Evolutionary conservation across 345 rosid species (phyloP).

Genomic region (Brassica incana): DNA sequence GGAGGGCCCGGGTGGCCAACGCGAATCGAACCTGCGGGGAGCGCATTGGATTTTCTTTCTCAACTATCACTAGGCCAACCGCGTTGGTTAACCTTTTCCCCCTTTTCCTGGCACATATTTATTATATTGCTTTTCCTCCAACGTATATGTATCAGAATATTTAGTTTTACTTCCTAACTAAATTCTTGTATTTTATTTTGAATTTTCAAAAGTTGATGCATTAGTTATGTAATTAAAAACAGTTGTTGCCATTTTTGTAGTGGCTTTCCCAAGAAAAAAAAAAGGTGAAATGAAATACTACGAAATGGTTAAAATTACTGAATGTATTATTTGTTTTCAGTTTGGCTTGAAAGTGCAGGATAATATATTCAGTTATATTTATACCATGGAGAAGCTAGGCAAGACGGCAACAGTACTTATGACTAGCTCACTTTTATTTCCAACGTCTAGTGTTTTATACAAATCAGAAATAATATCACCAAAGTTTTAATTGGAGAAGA

Average conservation of each 20-base stretch:
- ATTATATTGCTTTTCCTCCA: background rate
- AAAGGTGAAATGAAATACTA: background rate
- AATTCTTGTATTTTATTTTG: background rate
- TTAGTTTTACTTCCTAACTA: background rate
- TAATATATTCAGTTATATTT: no score
- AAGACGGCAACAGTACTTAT: background rate
- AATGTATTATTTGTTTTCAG: background rate
- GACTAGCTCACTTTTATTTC: background rate
- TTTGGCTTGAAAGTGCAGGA: background rate
- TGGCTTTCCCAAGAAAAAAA: background rate
- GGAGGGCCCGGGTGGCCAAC: no score
- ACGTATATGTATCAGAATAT: background rate
- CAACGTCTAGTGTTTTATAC: background rate
- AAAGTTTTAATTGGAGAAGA: no score
- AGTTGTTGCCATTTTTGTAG: background rate
- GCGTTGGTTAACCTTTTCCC: background rate
- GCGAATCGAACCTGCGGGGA: no score
- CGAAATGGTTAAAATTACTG: background rate
- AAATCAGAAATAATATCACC: no score
- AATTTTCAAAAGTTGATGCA: background rate
- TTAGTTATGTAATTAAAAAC: background rate
- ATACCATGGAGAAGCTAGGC: background rate
- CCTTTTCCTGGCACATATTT: background rate
- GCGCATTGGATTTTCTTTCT: no score
- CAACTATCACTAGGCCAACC: no score